Base-by-base conservation (phyloP, 2,329 filamentous ascomycete genomes). In the Aureobasidium uvarum region DNA sequence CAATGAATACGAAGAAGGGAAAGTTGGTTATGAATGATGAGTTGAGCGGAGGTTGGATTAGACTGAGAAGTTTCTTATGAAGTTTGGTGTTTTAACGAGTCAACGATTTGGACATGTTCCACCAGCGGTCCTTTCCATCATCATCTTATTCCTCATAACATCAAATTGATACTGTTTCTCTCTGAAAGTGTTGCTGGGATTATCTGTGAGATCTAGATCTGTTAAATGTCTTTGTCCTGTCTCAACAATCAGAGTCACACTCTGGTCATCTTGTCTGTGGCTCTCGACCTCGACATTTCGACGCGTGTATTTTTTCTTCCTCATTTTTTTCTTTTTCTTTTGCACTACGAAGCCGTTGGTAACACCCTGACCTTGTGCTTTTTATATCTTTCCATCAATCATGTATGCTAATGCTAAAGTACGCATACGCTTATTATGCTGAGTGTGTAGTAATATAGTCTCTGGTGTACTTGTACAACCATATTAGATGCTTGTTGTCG, bases 31-130 rank as follows among this genome's bases (percentile, higher is more conserved):
- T 8, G 10, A 36, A 14, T 18, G 33, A 33, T 33, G 25, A 33
- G 25, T 45, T n/a, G 13, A 33, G 23, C 18, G 56, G 33, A 39
- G 33, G 58, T 31, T 62, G 14, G 7, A 28, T 18, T 14, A 51
- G 45, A 51, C 14, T 62, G 58, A 28, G 33, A 31, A 23, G 43
- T 62, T 41, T n/a, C 31, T 48, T 48, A 51, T 11, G 58, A 31
- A 51, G 43, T 60, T 60, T 60, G 50, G 50, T 13, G 39, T 36
- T 60, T 36, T 11, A 23, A 60, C 36, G 56, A 46, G 56, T 16
- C 11, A 14, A 60, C 18, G 43, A 60, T 31, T 48, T 48, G 56
- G 56, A 38, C 41, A 60, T 28, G 25, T 41, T 55, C 25, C 16
- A 28, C 36, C 13, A 36, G 4, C 6, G 18, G 11, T 55, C 52